Evolutionary conservation across 23 red algal species (phyloP), one percentile per base, ranked within the genome.

Genomic region (Gracilaria domingensis): DNA sequence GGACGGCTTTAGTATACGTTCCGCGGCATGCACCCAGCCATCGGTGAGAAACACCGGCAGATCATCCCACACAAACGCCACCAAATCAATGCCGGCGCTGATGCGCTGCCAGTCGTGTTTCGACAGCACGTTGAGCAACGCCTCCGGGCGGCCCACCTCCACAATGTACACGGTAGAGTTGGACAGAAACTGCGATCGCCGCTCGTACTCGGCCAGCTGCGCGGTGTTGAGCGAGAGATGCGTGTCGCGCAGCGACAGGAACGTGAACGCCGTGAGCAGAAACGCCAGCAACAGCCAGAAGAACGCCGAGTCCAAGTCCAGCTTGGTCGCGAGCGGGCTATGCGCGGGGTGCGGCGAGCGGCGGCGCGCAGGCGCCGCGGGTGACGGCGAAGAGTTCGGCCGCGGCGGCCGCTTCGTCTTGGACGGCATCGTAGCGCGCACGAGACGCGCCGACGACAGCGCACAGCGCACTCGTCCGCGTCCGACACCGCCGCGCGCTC

Each of bases 81-180:
- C 92, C 13, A 88, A 42, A 65, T 94, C 92, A 35, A 94, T 83
- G 38, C 82, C 83, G 0, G 50, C 58, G 34, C 79, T 80, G n/a
- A 94, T 87, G 1, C 56, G 56, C 24, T 29, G 56, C 92, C 92
- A 94, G 20, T 87, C 82, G 32, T 87, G 69, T 4, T 57, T 37
- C 6, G 83, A 72, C 14, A 94, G 84, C 47, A 30, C 55, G 25
- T 83, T 67, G 17, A 94, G 34, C 39, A 94, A 56, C 28, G 79
- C 71, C 62, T 94, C 92, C 21, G 92, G 84, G 9, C 82, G 82
- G 20, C 37, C 51, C 40, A 72, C 74, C 59, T 94, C 92, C 36
- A 94, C 92, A 40, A 94, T 94, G 75, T 94, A 94, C 26, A 94
- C 92, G 39, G 83, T 87, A 8, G 83, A 88, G 55, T 94, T 94